Evolutionary conservation across 148 eudicot genomes (phyloP), one percentile per base, ranked within the genome.

Genomic region (Silene conica): DNA sequence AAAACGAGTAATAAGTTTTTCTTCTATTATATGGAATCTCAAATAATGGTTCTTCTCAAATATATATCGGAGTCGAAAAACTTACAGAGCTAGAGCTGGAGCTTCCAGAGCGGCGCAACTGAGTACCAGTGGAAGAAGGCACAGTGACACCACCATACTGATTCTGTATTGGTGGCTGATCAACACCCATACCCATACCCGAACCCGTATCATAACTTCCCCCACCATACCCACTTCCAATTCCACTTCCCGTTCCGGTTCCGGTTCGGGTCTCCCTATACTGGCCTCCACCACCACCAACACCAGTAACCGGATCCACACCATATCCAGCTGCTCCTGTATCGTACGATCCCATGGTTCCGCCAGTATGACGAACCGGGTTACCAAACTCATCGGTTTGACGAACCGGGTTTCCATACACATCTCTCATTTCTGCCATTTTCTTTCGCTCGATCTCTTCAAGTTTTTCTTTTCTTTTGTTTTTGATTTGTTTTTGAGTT

Each of bases 11-110:
- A n/a, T n/a, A n/a, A n/a, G n/a, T n/a, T n/a, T n/a, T n/a, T n/a
- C n/a, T n/a, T n/a, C n/a, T n/a, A n/a, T n/a, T n/a, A n/a, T n/a
- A n/a, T n/a, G n/a, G n/a, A n/a, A n/a, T n/a, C n/a, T n/a, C n/a
- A n/a, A n/a, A n/a, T n/a, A n/a, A n/a, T n/a, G n/a, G n/a, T n/a
- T n/a, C n/a, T n/a, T n/a, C n/a, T n/a, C n/a, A n/a, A n/a, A n/a
- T n/a, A n/a, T n/a, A n/a, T n/a, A n/a, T n/a, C n/a, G n/a, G n/a
- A 31, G 34, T 31, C 34, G 3, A 31, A 3, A 31, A 3, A 31
- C 80, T 80, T 86, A 91, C 93, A 1, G 91, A 89, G 82, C 91
- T 85, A 54, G 97, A 91, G 82, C 91, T 82, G 3, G 89, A 87
- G 87, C 92, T 86, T 66, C 93, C 93, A 58, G 93, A 86, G 63